Percentiles rank a stretch among this genome's conserved stretches.
Conservation (phyloP, 306 rosid species). For the Datisca glomerata region DNA sequence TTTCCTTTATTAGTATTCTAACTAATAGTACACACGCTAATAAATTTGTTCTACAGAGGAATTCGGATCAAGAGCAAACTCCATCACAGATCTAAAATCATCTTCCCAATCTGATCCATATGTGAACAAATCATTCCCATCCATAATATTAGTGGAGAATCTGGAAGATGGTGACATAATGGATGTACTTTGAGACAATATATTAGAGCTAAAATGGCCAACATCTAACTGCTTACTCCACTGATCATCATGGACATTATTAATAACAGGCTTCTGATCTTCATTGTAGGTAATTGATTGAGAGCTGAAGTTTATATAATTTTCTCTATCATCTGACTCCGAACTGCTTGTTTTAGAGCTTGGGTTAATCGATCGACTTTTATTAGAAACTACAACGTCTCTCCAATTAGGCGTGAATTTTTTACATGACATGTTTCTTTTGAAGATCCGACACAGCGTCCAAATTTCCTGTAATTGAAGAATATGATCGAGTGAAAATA, state of each 20-base stretch:
- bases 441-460: slow-evolving; percentile 85
- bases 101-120: too few relatives aligned
- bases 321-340: background rate
- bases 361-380: slow-evolving; percentile 17
- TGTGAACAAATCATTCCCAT: slow-evolving; percentile 20
- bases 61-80: slow-evolving; percentile 45
- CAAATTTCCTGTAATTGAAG: slow-evolving; percentile 72
- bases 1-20: too few relatives aligned
- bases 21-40: too few relatives aligned
- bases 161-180: slow-evolving; percentile 16
- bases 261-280: slow-evolving; percentile 28
- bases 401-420: slow-evolving; percentile 43
- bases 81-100: slow-evolving; percentile 58
- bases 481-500: background rate
- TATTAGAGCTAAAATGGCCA: slow-evolving; percentile 17
- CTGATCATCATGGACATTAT: slow-evolving; percentile 4
- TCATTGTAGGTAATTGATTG: slow-evolving; percentile 9
- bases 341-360: slow-evolving; percentile 11
- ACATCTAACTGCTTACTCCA: slow-evolving; percentile 15
- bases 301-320: slow-evolving; percentile 4
- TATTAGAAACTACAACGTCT: slow-evolving; percentile 14
- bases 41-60: too few relatives aligned
- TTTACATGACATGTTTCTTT: slow-evolving; percentile 40
- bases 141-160: slow-evolving; percentile 12
- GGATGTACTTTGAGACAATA: slow-evolving; percentile 18